Evolutionary conservation across 129 eudicot genomes (phyloP).

Genomic region (Tanacetum coccineum): DNA sequence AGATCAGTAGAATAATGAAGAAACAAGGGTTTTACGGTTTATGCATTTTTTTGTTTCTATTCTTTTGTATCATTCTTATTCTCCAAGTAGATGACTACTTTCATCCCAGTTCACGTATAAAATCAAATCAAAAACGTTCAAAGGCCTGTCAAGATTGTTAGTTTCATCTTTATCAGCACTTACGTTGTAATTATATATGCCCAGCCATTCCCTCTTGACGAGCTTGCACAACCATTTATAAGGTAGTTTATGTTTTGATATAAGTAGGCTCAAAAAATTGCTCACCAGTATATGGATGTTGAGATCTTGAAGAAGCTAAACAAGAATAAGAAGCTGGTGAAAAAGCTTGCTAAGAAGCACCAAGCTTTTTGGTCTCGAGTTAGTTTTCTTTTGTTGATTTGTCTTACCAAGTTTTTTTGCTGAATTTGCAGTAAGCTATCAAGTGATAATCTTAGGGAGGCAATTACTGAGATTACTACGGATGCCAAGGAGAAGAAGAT

Average conservation of each 20-base stretch:
- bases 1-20: no score
- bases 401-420: background rate
- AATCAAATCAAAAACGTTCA: no score
- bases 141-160: no score
- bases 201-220: no score
- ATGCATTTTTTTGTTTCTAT: no score
- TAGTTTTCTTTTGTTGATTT: background rate
- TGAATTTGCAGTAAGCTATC: constrained; percentile 43
- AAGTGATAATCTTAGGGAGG: constrained; percentile 53
- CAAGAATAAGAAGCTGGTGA: constrained; percentile 52
- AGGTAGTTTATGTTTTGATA: background rate
- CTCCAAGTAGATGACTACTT: no score
- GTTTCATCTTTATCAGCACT: no score
- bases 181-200: no score
- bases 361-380: constrained; percentile 48
- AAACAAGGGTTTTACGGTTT: no score
- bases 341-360: constrained; percentile 56
- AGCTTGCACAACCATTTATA: no score
- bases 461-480: constrained; percentile 36
- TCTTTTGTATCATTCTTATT: no score
- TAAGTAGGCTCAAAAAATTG: constrained; percentile 47
- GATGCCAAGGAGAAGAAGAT: constrained; percentile 42
- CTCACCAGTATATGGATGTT: constrained; percentile 50
- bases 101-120: no score
- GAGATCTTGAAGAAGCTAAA: constrained; percentile 49